Evolutionary conservation across 2,329 filamentous ascomycete species (phyloP).

Genomic region (Exophiala viscosa): DNA sequence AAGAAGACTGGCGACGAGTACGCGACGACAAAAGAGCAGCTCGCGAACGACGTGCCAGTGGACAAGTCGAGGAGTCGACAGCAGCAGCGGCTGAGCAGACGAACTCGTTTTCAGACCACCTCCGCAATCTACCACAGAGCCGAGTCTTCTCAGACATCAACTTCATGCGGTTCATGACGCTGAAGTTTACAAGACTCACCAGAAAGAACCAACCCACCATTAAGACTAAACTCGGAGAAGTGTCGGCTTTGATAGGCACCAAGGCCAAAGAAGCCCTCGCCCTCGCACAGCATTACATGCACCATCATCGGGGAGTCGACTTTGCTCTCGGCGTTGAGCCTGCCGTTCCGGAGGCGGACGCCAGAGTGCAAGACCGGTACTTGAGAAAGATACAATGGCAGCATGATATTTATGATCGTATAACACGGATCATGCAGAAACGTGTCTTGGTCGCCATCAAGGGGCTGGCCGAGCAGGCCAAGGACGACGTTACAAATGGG

Average conservation of each 20-base stretch:
- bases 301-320: constrained; percentile 11
- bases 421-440: constrained; percentile 21
- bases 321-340: neutral
- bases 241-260: constrained; percentile 6
- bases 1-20: constrained; percentile 3
- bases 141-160: constrained; percentile 13
- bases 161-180: constrained; percentile 9
- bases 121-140: constrained; percentile 1
- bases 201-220: neutral
- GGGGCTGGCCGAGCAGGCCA: constrained; percentile 5
- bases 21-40: neutral
- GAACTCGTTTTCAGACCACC: neutral
- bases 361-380: constrained; percentile 3
- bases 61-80: neutral
- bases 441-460: constrained; percentile 17
- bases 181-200: neutral
- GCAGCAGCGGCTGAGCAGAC: neutral
- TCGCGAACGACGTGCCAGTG: neutral
- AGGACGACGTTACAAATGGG: neutral
- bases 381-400: constrained; percentile 23
- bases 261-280: constrained; percentile 3
- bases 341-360: neutral
- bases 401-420: constrained; percentile 15
- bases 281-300: constrained; percentile 15
- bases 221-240: neutral